phyloP scores from a whole-genome alignment of 1,139 yeast species.

The Debaryomyces subglobosus region DNA sequence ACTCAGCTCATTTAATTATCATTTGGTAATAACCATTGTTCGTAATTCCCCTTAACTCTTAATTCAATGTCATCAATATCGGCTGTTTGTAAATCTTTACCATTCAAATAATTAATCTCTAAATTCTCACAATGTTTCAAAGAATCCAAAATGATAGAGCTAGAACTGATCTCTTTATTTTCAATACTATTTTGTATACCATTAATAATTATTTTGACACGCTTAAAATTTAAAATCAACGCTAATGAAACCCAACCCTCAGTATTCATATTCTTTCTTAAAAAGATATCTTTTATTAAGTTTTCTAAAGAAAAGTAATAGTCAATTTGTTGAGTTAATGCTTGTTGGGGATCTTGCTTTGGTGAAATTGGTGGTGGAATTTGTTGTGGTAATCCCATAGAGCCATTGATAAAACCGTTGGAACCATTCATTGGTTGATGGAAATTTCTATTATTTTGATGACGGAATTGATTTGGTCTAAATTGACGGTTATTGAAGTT shows the following conservation, averaged over 20 bases:
- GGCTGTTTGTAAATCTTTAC: constrained; percentile 27
- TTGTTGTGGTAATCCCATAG: constrained; percentile 16
- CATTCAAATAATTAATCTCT: constrained; percentile 38
- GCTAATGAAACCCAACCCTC: constrained; percentile 72
- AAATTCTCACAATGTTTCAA: constrained; percentile 42
- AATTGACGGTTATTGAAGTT: constrained; percentile 28
- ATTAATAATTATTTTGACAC: constrained; percentile 61
- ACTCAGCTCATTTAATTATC: constrained; percentile 9
- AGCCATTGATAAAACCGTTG: constrained; percentile 24
- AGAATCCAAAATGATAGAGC: constrained; percentile 34
- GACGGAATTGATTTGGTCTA: constrained; percentile 24
- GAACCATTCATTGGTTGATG: constrained; percentile 10
- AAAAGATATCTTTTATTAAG: constrained; percentile 75
- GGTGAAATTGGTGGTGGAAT: constrained; percentile 49
- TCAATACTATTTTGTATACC: constrained; percentile 42
- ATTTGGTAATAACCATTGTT: constrained; percentile 46
- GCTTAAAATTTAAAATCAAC: constrained; percentile 69
- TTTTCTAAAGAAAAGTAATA: constrained; percentile 90
- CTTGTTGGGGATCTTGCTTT: constrained; percentile 49
- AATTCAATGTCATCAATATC: constrained; percentile 37
- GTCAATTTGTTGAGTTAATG: constrained; percentile 70
- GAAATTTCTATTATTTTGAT: constrained; percentile 13
- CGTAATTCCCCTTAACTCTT: constrained; percentile 45
- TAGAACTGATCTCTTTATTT: constrained; percentile 23
- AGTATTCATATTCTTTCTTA: constrained; percentile 76